Conservation (phyloP, 176 grass and related monocot genomes). For the Triticum dicoccoides region DNA sequence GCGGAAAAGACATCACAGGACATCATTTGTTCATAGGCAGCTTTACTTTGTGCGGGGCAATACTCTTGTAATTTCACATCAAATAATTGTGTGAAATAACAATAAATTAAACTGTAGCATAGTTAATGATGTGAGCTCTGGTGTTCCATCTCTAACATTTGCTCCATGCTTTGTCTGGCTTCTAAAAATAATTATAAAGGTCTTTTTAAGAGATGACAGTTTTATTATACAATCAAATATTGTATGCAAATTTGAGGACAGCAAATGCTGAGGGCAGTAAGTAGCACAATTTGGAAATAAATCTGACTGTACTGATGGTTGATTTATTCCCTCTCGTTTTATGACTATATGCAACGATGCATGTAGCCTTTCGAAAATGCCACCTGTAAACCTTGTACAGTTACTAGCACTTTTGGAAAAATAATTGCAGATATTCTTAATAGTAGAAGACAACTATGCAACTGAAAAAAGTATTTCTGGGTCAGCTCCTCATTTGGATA, state of each 20-base stretch:
- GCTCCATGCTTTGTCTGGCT: neutral
- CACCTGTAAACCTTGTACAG: neutral
- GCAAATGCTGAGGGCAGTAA: neutral
- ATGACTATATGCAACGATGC: neutral
- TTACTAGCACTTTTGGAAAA: neutral
- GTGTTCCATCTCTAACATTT: neutral
- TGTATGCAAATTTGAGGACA: neutral
- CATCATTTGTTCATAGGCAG: neutral
- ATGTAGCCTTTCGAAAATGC: constrained; percentile 1
- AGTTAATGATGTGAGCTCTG: neutral
- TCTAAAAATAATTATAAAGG: neutral
- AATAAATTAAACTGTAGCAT: no score
- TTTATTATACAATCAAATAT: neutral
- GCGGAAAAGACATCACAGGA: neutral
- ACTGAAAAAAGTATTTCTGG: neutral
- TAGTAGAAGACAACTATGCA: neutral
- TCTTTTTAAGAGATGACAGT: neutral
- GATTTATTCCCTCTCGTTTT: neutral
- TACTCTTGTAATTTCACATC: no score
- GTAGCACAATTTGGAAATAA: neutral
- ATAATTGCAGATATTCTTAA: neutral
- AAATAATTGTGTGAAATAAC: no score
- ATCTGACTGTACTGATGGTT: neutral
- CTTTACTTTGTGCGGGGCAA: no score
- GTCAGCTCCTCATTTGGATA: neutral